These are phyloP conservation scores for Corchorus capsularis DNA, from an alignment of 345 rosid species.

Conservation along the genomic window DNA sequence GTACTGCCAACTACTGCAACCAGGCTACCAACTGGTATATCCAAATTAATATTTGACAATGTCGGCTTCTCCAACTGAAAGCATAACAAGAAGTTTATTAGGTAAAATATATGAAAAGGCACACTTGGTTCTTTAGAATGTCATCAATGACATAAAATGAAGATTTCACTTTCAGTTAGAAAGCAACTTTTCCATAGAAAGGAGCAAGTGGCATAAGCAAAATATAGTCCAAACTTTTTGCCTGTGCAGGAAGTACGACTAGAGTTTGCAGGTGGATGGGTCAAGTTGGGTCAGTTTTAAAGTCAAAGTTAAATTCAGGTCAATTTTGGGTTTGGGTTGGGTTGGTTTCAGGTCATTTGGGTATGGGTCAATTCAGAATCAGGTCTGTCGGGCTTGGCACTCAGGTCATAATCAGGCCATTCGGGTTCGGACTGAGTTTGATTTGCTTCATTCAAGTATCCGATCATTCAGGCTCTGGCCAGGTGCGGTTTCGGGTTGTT, in stretches of 20 bases:
- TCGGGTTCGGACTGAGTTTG: too few relatives aligned
- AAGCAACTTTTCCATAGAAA: background rate
- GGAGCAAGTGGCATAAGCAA: background rate
- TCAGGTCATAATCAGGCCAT: too few relatives aligned
- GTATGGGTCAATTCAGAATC: too few relatives aligned
- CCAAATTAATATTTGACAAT: conserved; percentile 82
- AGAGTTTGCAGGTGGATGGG: background rate
- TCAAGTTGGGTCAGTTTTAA: too few relatives aligned
- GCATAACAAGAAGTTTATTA: conserved; percentile 20
- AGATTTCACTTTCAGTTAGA: background rate
- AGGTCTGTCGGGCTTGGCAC: too few relatives aligned
- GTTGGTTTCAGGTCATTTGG: too few relatives aligned
- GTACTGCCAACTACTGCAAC: conserved; percentile 98
- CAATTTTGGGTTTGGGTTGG: too few relatives aligned
- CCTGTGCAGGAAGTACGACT: conserved; percentile 8
- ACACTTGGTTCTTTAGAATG: background rate
- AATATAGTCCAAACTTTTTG: background rate
- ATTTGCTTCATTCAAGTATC: too few relatives aligned
- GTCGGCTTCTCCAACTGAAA: conserved; percentile 87
- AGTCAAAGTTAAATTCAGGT: too few relatives aligned
- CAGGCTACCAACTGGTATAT: conserved; percentile 84
- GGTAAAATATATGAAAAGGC: conserved; percentile 11
- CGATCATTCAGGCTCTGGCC: too few relatives aligned
- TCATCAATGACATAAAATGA: background rate
- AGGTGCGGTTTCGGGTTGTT: too few relatives aligned